Base-by-base conservation (phyloP, 2,329 filamentous ascomycete genomes). In the Colletotrichum endophyticum region DNA sequence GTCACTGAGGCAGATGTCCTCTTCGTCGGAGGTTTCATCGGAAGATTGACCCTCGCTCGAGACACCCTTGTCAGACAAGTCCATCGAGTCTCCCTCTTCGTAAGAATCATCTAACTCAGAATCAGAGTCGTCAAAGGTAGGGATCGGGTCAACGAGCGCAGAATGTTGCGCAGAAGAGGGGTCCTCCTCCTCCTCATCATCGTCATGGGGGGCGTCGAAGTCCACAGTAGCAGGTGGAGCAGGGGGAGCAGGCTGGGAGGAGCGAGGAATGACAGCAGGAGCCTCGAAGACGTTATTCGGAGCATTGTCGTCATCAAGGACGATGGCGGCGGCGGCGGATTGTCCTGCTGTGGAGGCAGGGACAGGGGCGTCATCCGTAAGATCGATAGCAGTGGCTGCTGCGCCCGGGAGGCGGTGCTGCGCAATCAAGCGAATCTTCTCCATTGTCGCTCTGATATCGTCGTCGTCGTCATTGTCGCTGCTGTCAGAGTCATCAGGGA, bases 401-500 rank as follows among this genome's bases (percentile, higher is more conserved):
- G 15, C 32, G 22, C 12, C 19, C 30, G 16, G 13, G 3, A 49
- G 19, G 6, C 36, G 66, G 9, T 34, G 27, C 34, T 59, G 67
- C 16, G 64, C 44, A 9, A 72, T 56, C 25, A 56, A 63, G 39
- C 73, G 72, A 16, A 72, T 44, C 15, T 62, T 74, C 16, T 69
- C 57, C 6, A 74, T 39, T n/a, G 67, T 66, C 57, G 68, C n/a
- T n/a, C 56, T 66, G 34, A 78, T n/a, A 8, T 78, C 78, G 22
- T 72, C 66, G 28, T 82, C 80, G 22, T 81, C 82, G 22, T 78
- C 78, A 0, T 79, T 30, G 73, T 83, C 82, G 4, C 81, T 76
- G 22, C 81, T 82, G 57, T 87, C 85, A 7, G 80, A 82, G 11
- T 87, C 87, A 68, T 89, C 87, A 0, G 87, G 87, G 3, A 89